Conservation (phyloP, 192 early-diverging fungal species). For the Phycomyces nitens region DNA sequence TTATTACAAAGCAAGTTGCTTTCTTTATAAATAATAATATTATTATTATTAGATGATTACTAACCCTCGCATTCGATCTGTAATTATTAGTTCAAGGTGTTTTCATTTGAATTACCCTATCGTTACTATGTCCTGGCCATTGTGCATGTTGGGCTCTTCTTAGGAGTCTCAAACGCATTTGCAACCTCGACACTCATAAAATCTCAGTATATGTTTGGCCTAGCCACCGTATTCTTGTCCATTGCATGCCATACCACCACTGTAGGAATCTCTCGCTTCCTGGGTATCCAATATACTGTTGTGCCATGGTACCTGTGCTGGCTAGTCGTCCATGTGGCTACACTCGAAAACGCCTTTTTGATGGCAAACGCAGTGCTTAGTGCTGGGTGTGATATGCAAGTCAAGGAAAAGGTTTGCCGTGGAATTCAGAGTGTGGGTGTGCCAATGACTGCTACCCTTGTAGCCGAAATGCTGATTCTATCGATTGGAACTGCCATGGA, state of each 20-base stretch:
- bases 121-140: slow-evolving; percentile 42
- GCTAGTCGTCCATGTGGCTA: slow-evolving; percentile 66
- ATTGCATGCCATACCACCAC: slow-evolving; percentile 60
- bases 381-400: slow-evolving; percentile 65
- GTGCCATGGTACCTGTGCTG: slow-evolving; percentile 70
- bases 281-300: slow-evolving; percentile 53
- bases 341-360: slow-evolving; percentile 73
- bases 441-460: slow-evolving; percentile 56
- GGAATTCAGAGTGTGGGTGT: slow-evolving; percentile 69
- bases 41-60: too few relatives aligned
- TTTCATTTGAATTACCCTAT: slow-evolving; percentile 30
- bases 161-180: slow-evolving; percentile 65
- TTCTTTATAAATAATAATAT: background rate
- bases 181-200: slow-evolving; percentile 69
- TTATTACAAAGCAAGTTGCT: slow-evolving; percentile 5
- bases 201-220: slow-evolving; percentile 68
- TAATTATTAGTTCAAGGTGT: slow-evolving; percentile 21
- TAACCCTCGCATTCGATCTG: too few relatives aligned
- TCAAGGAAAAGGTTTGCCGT: slow-evolving; percentile 67
- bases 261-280: slow-evolving; percentile 57
- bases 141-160: slow-evolving; percentile 60
- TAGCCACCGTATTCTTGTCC: slow-evolving; percentile 65
- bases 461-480: slow-evolving; percentile 55
- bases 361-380: slow-evolving; percentile 68
- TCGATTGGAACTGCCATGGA: slow-evolving; percentile 54